Base-by-base conservation (phyloP, 352 stramenopile genomes). In the Pythium folliculosum region DNA sequence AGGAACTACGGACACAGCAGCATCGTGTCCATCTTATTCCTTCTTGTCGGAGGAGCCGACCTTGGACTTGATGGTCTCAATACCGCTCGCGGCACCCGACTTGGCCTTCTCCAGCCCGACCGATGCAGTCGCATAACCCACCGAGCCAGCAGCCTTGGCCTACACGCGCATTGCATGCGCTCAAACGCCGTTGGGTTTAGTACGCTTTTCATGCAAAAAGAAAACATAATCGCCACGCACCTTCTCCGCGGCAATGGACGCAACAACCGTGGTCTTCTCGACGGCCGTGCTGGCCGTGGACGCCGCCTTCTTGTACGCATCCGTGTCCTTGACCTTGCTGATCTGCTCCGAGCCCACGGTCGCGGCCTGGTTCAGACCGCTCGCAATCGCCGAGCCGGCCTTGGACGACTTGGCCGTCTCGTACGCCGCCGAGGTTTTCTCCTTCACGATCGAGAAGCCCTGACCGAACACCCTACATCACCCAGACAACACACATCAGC, bases 231-330 rank as follows among this genome's bases (percentile, higher is more conserved):
- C n/a, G 14, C 25, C 8, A 51, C 63, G 21, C 21, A 90, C 84
- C 81, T 90, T 91, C 65, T 91, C 86, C 48, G 89, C 69, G 13
- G 81, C 81, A 49, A 78, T 86, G 32, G 81, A 89, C 9, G 86
- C 86, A 25, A 90, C 86, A 10, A 84, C 38, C 10, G 83, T 86
- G 57, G 80, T 89, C 58, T 84, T 75, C 62, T 91, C 82, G 54
- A 84, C 84, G 30, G 74, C 73, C 19, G 74, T 75, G 55, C 79
- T 87, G 14, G 84, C 84, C 9, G 89, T 72, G 25, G 66, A 81
- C 13, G 82, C 86, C 21, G 82, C 89, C 69, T 89, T 91, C 72
- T 96, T 96, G 78, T 89, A 96, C 32, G 86, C 84, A 8, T 92
- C 88, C 30, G 88, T 90, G 58, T 91, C 86, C 70, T 92, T 91